Percentiles rank a stretch among this genome's conserved stretches.
phyloP scores from a whole-genome alignment of 2,329 filamentous ascomycete species.

The Verticillium albo-atrum region DNA sequence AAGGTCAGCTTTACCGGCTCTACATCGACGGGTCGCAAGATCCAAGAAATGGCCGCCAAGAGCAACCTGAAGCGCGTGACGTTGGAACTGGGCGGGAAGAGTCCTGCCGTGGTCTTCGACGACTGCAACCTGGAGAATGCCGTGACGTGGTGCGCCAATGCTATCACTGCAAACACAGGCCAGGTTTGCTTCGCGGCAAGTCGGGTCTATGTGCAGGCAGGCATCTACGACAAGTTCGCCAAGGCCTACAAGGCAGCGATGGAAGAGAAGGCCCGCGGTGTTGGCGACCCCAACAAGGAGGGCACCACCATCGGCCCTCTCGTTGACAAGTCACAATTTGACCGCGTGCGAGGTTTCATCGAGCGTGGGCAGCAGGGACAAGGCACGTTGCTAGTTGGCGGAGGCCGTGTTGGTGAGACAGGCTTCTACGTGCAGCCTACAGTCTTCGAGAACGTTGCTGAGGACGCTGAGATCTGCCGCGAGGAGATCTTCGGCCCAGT shows the following conservation, averaged over 20 bases:
- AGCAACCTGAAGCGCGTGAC: constrained; percentile 66
- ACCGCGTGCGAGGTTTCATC: constrained; percentile 39
- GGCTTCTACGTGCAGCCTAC: constrained; percentile 42
- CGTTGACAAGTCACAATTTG: constrained; percentile 43
- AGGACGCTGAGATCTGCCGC: constrained; percentile 40
- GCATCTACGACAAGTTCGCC: constrained; percentile 58
- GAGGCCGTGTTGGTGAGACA: constrained; percentile 30
- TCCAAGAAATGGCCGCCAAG: constrained; percentile 57
- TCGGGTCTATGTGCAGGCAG: constrained; percentile 61
- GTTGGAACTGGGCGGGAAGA: constrained; percentile 69
- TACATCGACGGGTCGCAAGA: constrained; percentile 60
- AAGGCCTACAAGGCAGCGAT: constrained; percentile 55
- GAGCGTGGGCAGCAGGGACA: constrained; percentile 30
- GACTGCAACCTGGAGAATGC: constrained; percentile 62
- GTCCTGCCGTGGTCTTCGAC: constrained; percentile 59
- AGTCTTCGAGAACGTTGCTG: constrained; percentile 37
- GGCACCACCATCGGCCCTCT: constrained; percentile 55
- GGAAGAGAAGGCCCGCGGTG: constrained; percentile 45
- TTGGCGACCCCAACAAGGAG: constrained; percentile 57
- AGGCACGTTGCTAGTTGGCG: constrained; percentile 31
- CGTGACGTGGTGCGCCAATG: constrained; percentile 30
- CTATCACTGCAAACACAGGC: constrained; percentile 65
- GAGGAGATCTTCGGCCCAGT: constrained; percentile 58
- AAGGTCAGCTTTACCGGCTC: constrained; percentile 72
- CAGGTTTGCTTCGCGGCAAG: constrained; percentile 75